A percentile compares a stretch with the other conserved stretches of the same genome.
phyloP scores from a whole-genome alignment of 2,329 filamentous ascomycete species.

The Paecilomyces niveus region DNA sequence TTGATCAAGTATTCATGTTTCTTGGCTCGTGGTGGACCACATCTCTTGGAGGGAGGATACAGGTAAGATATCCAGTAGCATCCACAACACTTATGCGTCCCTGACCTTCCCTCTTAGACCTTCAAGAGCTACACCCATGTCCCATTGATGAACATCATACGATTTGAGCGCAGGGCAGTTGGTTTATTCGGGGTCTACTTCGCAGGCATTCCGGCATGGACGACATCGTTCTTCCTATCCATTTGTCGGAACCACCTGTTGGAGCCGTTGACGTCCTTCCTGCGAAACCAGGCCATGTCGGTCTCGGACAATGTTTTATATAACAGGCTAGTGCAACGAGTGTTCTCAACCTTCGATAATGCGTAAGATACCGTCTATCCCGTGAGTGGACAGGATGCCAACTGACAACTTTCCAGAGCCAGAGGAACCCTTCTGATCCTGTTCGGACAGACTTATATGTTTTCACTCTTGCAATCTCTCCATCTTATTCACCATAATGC shows the following conservation, averaged over 20 bases:
- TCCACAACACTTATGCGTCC: conserved; percentile 3
- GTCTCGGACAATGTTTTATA: conserved; percentile 16
- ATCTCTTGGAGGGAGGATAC: conserved; percentile 30
- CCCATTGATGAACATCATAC: conserved; percentile 29
- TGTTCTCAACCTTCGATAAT: conserved; percentile 21
- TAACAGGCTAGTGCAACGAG: conserved; percentile 17
- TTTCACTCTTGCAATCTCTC: conserved; percentile 36
- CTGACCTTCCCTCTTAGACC: conserved; percentile 19
- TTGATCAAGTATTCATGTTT: conserved; percentile 35
- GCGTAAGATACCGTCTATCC: conserved; percentile 17
- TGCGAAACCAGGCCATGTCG: conserved; percentile 19
- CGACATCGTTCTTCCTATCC: conserved; percentile 27
- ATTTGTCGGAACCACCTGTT: conserved; percentile 32
- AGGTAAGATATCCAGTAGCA: conserved; percentile 19
- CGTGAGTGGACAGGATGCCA: conserved; percentile 4
- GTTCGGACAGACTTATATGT: conserved; percentile 36
- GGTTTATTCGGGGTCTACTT: conserved; percentile 33
- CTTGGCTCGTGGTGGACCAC: conserved; percentile 37
- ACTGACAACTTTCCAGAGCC: conserved; percentile 19
- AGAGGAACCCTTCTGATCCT: conserved; percentile 28
- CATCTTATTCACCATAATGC: conserved; percentile 29
- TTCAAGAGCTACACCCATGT: conserved; percentile 30
- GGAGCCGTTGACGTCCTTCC: conserved; percentile 22
- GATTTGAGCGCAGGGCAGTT: conserved; percentile 25
- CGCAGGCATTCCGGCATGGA: conserved; percentile 35